Conservation (phyloP, 1,139 yeast species). For the Saccharomyces hybrid region DNA sequence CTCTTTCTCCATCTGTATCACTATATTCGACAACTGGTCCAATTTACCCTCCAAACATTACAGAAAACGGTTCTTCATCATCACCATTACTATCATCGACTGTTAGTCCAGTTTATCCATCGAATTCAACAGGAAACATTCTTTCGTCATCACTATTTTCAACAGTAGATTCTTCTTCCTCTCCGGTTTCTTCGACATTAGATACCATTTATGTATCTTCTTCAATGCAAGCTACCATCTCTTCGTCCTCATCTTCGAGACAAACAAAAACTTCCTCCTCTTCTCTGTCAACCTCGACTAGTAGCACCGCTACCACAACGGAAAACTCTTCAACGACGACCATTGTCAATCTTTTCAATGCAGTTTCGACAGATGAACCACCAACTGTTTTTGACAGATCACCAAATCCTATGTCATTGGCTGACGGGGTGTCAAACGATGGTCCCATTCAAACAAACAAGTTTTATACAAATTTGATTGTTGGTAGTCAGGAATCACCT, state of each 20-base stretch:
- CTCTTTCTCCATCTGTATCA: not conserved
- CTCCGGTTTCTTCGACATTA: not conserved
- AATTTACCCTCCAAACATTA: not conserved
- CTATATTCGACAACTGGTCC: not conserved
- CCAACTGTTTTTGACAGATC: constrained; percentile 42
- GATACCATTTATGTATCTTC: not conserved
- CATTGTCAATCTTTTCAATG: constrained; percentile 37
- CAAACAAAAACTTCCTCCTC: not conserved
- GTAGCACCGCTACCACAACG: not conserved
- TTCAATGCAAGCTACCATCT: not conserved
- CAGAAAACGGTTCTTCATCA: not conserved
- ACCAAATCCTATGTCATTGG: constrained; percentile 41
- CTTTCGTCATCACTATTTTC: not conserved
- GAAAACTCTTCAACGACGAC: constrained; percentile 5
- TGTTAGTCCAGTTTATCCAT: not conserved
- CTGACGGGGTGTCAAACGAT: constrained; percentile 33
- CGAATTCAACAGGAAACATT: not conserved
- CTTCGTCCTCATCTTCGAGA: not conserved
- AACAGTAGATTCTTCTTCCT: not conserved
- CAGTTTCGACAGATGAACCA: constrained; percentile 45
- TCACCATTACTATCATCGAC: not conserved
- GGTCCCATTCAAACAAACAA: constrained; percentile 71
- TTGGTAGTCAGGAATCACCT: constrained; percentile 54
- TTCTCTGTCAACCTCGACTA: not conserved
- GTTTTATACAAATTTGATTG: constrained; percentile 69